phyloP scores from a whole-genome alignment of 257 asterid species.

The Primulina tabacum region DNA sequence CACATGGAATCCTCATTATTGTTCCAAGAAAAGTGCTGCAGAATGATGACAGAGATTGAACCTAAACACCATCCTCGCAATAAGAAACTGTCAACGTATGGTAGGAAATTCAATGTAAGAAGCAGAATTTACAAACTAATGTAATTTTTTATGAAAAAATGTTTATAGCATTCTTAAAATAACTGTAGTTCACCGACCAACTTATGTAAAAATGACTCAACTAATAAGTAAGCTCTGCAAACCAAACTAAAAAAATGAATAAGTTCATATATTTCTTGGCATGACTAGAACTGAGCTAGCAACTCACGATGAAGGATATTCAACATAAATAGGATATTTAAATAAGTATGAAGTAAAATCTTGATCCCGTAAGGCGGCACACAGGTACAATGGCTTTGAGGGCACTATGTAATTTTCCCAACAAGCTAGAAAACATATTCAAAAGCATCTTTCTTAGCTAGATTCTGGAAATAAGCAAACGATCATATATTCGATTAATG shows the following conservation, averaged over 20 bases:
- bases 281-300: background rate
- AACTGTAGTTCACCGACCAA: background rate
- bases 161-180: no score
- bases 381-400: background rate
- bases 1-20: conserved; percentile 85
- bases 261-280: background rate
- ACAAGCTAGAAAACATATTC: background rate
- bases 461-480: background rate
- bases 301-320: no score
- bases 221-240: background rate
- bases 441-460: conserved; percentile 1
- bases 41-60: conserved; percentile 83
- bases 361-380: background rate
- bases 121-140: background rate
- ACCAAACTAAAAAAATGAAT: background rate
- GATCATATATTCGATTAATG: background rate
- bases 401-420: background rate
- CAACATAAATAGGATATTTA: no score
- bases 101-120: no score
- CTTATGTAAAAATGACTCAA: background rate
- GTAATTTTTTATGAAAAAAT: no score
- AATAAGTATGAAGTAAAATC: no score
- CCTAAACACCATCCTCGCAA: conserved; percentile 37
- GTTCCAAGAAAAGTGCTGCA: conserved; percentile 91
- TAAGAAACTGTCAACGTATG: background rate